Conservation (phyloP, 192 early-diverging fungal species). For the Coemansia sp. region DNA sequence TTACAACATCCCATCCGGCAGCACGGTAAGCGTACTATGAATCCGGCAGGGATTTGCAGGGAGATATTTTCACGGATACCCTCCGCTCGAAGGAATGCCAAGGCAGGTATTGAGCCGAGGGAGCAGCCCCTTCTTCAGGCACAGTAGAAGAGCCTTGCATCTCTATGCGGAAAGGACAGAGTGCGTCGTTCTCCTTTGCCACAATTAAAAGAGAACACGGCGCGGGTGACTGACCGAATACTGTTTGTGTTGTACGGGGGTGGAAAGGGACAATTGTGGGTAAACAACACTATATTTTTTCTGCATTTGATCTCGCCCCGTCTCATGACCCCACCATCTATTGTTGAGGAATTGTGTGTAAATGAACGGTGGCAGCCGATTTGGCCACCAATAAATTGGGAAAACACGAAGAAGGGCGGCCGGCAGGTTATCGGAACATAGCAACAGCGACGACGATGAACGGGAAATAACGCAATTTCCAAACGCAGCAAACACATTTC, state of each 20-base stretch:
- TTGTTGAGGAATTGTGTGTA: too few relatives aligned
- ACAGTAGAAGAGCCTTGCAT: too few relatives aligned
- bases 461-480: too few relatives aligned
- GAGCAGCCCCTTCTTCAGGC: too few relatives aligned
- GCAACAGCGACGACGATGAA: too few relatives aligned
- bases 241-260: neutral
- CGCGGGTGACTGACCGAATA: neutral
- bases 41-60: neutral
- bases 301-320: neutral
- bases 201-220: neutral
- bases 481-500: too few relatives aligned
- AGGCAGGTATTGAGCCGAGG: too few relatives aligned
- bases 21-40: neutral
- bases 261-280: too few relatives aligned
- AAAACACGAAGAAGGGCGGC: neutral
- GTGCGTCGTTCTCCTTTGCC: neutral
- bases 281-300: neutral
- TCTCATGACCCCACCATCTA: neutral
- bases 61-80: neutral
- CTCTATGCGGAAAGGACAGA: too few relatives aligned
- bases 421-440: neutral
- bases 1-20: neutral
- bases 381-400: neutral
- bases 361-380: neutral
- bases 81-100: too few relatives aligned